Evolutionary conservation across 2,329 filamentous ascomycete species (phyloP).

Genomic region (Hymenoscyphus fructigenus): DNA sequence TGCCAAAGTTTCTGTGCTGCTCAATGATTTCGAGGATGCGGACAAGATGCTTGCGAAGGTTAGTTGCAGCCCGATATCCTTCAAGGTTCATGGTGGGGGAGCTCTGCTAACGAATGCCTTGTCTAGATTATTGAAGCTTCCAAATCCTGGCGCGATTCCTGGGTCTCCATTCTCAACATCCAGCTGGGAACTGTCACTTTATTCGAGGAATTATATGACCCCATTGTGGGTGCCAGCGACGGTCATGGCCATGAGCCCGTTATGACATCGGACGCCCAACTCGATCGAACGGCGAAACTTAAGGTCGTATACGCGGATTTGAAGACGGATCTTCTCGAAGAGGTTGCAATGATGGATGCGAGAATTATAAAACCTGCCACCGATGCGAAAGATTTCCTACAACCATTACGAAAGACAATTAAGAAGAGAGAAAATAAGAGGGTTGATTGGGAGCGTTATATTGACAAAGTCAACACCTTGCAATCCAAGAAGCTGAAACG

Average conservation of each 20-base stretch:
- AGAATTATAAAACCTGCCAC: conserved; percentile 69
- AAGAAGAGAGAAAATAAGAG: conserved; percentile 83
- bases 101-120: conserved; percentile 13
- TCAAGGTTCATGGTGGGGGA: conserved; percentile 1
- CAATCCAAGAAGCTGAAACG: conserved; percentile 65
- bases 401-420: conserved; percentile 76
- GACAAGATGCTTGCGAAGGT: conserved; percentile 74
- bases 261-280: conserved; percentile 60
- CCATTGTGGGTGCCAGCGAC: conserved; percentile 67
- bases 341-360: conserved; percentile 68
- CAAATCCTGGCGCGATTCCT: conserved; percentile 75
- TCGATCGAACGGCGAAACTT: conserved; percentile 64
- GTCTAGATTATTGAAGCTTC: conserved; percentile 71
- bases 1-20: conserved; percentile 69
- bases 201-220: conserved; percentile 73
- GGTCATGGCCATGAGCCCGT: conserved; percentile 53
- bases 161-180: conserved; percentile 68
- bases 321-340: conserved; percentile 68
- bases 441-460: conserved; percentile 76
- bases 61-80: conserved; percentile 31
- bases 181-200: conserved; percentile 67
- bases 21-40: conserved; percentile 79
- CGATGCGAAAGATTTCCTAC: conserved; percentile 66
- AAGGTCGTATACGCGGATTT: conserved; percentile 69
- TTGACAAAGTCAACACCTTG: conserved; percentile 67